Percentiles rank a stretch among this genome's conserved stretches.
Conservation (phyloP, 345 rosid species). For the Arabidopsis arenosa region DNA sequence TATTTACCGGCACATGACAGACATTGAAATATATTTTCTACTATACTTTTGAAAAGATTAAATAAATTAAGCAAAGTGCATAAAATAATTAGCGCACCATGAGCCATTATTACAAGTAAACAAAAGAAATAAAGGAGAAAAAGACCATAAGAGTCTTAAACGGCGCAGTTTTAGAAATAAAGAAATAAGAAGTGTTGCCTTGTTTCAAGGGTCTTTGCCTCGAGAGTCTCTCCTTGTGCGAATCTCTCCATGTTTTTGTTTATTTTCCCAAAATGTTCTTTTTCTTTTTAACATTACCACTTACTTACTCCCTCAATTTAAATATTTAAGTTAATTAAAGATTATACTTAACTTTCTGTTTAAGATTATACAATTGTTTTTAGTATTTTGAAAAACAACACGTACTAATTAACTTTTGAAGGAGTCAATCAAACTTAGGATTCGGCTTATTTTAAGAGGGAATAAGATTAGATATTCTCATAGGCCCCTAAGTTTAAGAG, state of each 20-base stretch:
- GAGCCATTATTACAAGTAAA: constrained; percentile 40
- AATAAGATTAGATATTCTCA: not conserved
- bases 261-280: constrained; percentile 49
- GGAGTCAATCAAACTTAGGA: constrained; percentile 33
- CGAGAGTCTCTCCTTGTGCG: constrained; percentile 46
- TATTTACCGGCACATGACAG: constrained; percentile 22
- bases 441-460: constrained; percentile 5
- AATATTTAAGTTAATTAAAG: not conserved
- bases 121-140: constrained; percentile 36
- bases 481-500: not conserved
- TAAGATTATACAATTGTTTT: constrained; percentile 32
- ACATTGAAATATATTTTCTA: constrained; percentile 8
- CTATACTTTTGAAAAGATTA: constrained; percentile 19
- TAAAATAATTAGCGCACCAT: constrained; percentile 42
- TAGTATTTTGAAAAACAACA: constrained; percentile 24
- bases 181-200: constrained; percentile 39
- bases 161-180: constrained; percentile 43
- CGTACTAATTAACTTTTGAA: constrained; percentile 23
- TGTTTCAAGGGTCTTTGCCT: constrained; percentile 53
- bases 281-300: constrained; percentile 32
- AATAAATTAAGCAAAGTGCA: constrained; percentile 13
- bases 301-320: constrained; percentile 25
- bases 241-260: constrained; percentile 49
- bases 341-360: constrained; percentile 43
- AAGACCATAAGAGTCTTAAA: constrained; percentile 28